A percentile compares a stretch with the other conserved stretches of the same genome.
Evolutionary conservation across 164 flowering plant species (phyloP).

Genomic region (Berberis vulgaris): DNA sequence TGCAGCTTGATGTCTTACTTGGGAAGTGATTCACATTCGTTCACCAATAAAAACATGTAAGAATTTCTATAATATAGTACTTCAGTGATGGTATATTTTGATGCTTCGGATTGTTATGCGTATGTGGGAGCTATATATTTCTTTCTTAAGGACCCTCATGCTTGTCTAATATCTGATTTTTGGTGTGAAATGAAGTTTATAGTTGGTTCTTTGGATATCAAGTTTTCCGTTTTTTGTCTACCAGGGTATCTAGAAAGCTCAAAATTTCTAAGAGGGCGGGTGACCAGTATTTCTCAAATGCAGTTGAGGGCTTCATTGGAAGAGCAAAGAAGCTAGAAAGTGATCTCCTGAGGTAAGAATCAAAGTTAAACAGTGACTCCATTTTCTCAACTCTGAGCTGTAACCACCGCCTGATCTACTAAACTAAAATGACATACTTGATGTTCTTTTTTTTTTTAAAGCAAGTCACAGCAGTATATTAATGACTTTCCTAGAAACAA

Average conservation of each 20-base stretch:
- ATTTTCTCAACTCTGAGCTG: neutral
- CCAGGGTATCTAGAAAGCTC: constrained; percentile 38
- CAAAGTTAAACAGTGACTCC: neutral
- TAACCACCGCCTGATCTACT: neutral
- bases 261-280: constrained; percentile 21
- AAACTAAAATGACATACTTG: too few relatives aligned
- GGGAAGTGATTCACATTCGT: constrained; percentile 19
- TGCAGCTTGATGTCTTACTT: constrained; percentile 38
- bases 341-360: constrained; percentile 48
- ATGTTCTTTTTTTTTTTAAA: too few relatives aligned
- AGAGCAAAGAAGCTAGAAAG: constrained; percentile 52
- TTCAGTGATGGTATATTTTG: neutral
- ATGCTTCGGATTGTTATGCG: too few relatives aligned
- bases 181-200: neutral
- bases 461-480: too few relatives aligned
- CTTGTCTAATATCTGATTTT: too few relatives aligned
- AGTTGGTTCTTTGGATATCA: constrained; percentile 2
- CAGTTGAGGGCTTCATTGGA: constrained; percentile 37
- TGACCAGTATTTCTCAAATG: constrained; percentile 30
- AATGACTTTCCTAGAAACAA: too few relatives aligned
- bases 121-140: too few relatives aligned
- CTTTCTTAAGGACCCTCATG: too few relatives aligned
- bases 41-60: constrained; percentile 31
- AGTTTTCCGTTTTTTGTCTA: constrained; percentile 1
- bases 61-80: constrained; percentile 12